Percentiles rank a stretch among this genome's conserved stretches.
These are phyloP conservation scores for Chlorella sp. DNA, from an alignment of 139 green algal genomes.

Conservation along the genomic window DNA sequence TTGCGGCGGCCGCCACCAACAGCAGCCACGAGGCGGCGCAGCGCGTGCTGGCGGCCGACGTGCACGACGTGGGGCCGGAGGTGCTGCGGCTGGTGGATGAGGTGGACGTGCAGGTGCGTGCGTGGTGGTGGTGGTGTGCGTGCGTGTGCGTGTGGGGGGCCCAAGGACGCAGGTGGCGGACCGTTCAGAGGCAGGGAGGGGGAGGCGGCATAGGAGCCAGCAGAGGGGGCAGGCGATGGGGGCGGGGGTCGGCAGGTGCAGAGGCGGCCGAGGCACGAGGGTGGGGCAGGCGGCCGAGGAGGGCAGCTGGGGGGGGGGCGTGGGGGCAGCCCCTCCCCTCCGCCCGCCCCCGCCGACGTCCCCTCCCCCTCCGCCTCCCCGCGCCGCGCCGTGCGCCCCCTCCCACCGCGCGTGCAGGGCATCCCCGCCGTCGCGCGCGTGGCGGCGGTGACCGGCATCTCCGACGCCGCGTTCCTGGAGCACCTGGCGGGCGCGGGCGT, in stretches of 20 bases:
- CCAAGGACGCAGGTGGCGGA: too few species aligned
- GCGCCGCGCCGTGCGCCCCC: background rate
- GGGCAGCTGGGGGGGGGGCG: background rate
- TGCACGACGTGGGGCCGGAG: background rate
- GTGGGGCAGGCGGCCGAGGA: background rate
- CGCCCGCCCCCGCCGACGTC: background rate
- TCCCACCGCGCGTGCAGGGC: background rate
- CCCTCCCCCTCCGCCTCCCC: background rate
- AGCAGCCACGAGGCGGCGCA: background rate
- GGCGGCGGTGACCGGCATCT: conserved; percentile 17
- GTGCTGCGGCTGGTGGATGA: background rate
- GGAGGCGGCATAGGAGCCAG: background rate
- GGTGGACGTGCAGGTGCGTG: conserved; percentile 9
- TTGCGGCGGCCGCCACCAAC: background rate
- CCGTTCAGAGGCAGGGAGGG: background rate
- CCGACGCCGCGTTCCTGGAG: conserved; percentile 19
- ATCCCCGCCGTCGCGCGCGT: conserved; percentile 33
- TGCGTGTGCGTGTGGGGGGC: background rate
- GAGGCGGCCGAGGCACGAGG: background rate
- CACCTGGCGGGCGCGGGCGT: conserved; percentile 21
- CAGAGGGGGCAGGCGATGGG: background rate
- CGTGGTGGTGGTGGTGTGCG: background rate
- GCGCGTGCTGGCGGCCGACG: background rate
- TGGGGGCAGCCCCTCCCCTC: background rate
- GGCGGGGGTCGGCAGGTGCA: background rate